Percentiles rank a stretch among this genome's conserved stretches.
Conservation (phyloP, 1,139 yeast species). For the Maudiozyma humilis region DNA sequence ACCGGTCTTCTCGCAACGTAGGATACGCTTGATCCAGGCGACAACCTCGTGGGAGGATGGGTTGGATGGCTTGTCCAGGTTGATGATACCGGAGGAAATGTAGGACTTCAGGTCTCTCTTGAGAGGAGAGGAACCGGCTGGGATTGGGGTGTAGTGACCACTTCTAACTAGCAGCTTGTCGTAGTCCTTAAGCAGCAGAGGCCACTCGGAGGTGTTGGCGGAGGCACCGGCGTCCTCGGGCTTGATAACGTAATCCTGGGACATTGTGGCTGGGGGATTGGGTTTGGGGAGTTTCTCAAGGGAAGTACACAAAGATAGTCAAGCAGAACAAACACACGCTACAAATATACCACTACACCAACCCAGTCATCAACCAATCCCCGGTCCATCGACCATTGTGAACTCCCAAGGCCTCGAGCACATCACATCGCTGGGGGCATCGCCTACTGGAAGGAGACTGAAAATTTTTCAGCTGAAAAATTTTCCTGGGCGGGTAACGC, state of each 20-base stretch:
- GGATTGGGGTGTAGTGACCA: conserved; percentile 94
- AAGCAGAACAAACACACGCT: too few relatives aligned
- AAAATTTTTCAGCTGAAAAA: conserved; percentile 6
- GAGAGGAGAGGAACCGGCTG: conserved; percentile 89
- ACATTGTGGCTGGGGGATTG: conserved; percentile 29
- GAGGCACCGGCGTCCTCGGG: conserved; percentile 79
- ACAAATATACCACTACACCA: too few relatives aligned
- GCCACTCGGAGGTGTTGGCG: conserved; percentile 91
- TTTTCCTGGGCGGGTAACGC: not conserved
- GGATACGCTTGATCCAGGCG: conserved; percentile 95
- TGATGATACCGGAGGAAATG: conserved; percentile 89
- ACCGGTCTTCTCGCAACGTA: conserved; percentile 95
- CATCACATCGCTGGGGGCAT: not conserved
- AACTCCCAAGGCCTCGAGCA: not conserved
- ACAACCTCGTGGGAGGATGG: conserved; percentile 98
- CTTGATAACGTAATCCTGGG: conserved; percentile 72
- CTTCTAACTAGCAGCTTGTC: conserved; percentile 91
- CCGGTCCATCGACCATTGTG: too few relatives aligned
- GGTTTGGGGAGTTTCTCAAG: not conserved
- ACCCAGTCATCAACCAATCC: too few relatives aligned
- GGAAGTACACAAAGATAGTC: too few relatives aligned
- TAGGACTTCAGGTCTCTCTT: conserved; percentile 89
- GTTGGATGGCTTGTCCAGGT: conserved; percentile 94
- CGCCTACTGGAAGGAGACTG: not conserved
- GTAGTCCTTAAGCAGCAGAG: conserved; percentile 83